phyloP scores from a whole-genome alignment of 2,329 filamentous ascomycete species.

The Aschersonia sp. region DNA sequence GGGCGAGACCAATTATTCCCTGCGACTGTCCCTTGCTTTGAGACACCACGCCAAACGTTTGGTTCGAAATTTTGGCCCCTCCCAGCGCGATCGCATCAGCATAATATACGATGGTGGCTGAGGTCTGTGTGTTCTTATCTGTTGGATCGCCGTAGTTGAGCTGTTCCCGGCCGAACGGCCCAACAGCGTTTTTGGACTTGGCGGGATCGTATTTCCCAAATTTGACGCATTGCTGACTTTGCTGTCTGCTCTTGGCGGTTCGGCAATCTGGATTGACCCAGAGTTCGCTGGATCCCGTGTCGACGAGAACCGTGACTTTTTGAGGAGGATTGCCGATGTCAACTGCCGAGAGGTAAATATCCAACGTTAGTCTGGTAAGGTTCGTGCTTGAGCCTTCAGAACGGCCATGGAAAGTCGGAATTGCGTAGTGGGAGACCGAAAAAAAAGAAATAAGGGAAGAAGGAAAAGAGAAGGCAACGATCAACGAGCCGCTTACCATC shows the following conservation, averaged over 20 bases:
- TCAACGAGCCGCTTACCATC: slow-evolving; percentile 13
- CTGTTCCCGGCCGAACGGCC: slow-evolving; percentile 21
- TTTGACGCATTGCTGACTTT: slow-evolving; percentile 20
- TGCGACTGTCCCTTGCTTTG: slow-evolving; percentile 31
- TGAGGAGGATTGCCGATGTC: slow-evolving; percentile 27
- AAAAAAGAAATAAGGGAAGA: too few species aligned
- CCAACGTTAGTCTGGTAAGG: background rate
- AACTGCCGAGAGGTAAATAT: slow-evolving; percentile 15
- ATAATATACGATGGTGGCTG: slow-evolving; percentile 28
- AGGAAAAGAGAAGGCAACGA: too few species aligned
- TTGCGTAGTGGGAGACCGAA: too few species aligned
- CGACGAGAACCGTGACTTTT: slow-evolving; percentile 29
- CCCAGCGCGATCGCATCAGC: slow-evolving; percentile 31
- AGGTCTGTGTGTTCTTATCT: slow-evolving; percentile 19
- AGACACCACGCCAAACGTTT: slow-evolving; percentile 35
- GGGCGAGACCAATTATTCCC: slow-evolving; percentile 36
- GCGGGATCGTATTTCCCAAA: slow-evolving; percentile 30
- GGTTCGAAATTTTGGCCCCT: slow-evolving; percentile 22
- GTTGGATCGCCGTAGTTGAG: slow-evolving; percentile 25
- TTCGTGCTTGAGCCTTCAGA: background rate
- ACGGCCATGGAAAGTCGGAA: too few species aligned
- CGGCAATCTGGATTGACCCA: slow-evolving; percentile 39
- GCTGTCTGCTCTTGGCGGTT: slow-evolving; percentile 18
- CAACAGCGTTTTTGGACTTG: slow-evolving; percentile 21
- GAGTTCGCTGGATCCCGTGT: slow-evolving; percentile 38